Conservation (phyloP, 2,329 filamentous ascomycete species). For the Alternaria arbusti region DNA sequence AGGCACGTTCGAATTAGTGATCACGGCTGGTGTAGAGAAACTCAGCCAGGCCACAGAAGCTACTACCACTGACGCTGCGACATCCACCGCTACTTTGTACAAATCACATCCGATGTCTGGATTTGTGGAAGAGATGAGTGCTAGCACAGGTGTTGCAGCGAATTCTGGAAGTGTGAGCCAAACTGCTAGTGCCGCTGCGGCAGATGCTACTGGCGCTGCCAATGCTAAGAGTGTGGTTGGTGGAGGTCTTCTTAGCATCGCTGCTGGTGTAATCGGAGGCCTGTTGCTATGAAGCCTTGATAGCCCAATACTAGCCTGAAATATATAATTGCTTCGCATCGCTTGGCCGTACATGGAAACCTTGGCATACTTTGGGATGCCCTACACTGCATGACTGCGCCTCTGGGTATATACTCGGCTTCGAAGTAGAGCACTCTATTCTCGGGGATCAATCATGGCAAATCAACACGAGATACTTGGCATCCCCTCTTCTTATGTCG, state of each 20-base stretch:
- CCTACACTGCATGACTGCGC: too few species aligned
- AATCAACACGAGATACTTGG: too few species aligned
- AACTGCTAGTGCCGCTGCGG: conserved; percentile 5
- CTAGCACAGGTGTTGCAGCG: not conserved
- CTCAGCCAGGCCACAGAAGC: conserved; percentile 10
- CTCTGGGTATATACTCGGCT: too few species aligned
- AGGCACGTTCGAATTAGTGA: conserved; percentile 4
- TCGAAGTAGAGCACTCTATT: too few species aligned
- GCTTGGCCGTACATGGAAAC: too few species aligned
- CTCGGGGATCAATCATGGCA: too few species aligned
- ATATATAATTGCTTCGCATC: too few species aligned
- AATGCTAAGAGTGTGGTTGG: conserved; percentile 12
- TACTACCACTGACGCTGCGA: not conserved
- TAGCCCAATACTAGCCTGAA: not conserved
- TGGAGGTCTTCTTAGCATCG: conserved; percentile 12
- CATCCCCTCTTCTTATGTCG: too few species aligned
- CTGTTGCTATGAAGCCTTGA: conserved; percentile 4
- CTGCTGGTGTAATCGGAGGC: conserved; percentile 17
- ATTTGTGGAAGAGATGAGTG: not conserved
- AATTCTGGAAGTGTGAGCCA: not conserved
- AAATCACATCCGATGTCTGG: conserved; percentile 1
- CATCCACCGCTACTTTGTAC: conserved; percentile 6
- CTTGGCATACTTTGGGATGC: too few species aligned
- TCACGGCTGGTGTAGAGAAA: conserved; percentile 26
- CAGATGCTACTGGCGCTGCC: conserved; percentile 11